A percentile compares a stretch with the other conserved stretches of the same genome.
Evolutionary conservation across 257 asterid species (phyloP).

Genomic region (Capsicum rhomboideum): DNA sequence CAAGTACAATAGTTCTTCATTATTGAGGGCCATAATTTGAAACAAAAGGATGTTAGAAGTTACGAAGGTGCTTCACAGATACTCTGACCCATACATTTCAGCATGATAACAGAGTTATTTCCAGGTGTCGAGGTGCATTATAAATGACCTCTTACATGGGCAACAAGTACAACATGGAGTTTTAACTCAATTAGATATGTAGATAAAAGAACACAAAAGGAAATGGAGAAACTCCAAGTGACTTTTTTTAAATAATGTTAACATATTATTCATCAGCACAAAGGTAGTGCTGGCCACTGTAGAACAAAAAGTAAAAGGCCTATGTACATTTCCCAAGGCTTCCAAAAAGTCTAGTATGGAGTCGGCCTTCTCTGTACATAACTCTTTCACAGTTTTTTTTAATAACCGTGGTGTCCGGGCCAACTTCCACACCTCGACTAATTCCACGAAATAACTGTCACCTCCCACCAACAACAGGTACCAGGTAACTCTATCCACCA

Average conservation of each 20-base stretch:
- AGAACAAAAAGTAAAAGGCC: background rate
- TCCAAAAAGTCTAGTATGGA: background rate
- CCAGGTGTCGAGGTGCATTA: background rate
- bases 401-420: too few species aligned
- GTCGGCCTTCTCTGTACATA: background rate
- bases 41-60: background rate
- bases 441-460: too few species aligned
- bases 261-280: background rate
- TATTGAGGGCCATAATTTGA: background rate
- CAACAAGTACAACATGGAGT: background rate
- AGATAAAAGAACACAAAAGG: background rate
- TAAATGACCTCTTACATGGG: background rate
- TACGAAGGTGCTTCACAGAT: background rate
- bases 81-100: background rate
- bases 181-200: background rate
- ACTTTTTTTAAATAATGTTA: background rate
- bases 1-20: background rate
- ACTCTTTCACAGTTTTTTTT: background rate
- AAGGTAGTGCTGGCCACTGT: background rate
- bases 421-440: too few species aligned
- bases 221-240: background rate
- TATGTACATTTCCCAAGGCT: background rate
- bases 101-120: background rate
- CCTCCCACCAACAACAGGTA: too few species aligned
- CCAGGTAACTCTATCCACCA: too few species aligned